phyloP scores from a whole-genome alignment of 169 alveolate species.

The Cryptosporidium bovis region DNA sequence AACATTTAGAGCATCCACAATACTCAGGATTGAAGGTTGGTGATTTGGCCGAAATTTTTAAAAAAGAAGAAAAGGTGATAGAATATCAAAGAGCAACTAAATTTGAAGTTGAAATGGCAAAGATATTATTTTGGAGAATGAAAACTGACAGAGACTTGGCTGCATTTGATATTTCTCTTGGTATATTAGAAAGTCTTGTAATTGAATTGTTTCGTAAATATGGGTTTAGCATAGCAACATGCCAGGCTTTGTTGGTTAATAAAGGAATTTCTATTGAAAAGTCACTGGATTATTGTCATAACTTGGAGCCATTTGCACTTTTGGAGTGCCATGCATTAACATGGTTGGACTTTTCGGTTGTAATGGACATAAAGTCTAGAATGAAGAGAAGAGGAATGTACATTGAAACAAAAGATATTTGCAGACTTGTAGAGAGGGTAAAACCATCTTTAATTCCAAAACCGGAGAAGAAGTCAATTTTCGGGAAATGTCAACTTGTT shows the following conservation, averaged over 20 bases:
- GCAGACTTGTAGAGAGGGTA: slow-evolving; percentile 61
- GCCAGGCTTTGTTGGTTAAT: slow-evolving; percentile 47
- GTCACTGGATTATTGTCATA: slow-evolving; percentile 44
- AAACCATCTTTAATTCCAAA: slow-evolving; percentile 70
- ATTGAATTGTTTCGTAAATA: slow-evolving; percentile 45
- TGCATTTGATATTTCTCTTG: slow-evolving; percentile 35
- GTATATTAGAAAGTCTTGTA: slow-evolving; percentile 30
- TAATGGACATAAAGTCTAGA: slow-evolving; percentile 55
- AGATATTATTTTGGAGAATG: slow-evolving; percentile 67
- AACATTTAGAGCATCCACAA: neutral
- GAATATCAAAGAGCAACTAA: slow-evolving; percentile 40
- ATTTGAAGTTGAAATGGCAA: slow-evolving; percentile 53
- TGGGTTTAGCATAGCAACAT: slow-evolving; percentile 42
- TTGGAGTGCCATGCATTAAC: slow-evolving; percentile 69
- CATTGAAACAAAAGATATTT: slow-evolving; percentile 57
- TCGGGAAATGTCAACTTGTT: slow-evolving; percentile 48
- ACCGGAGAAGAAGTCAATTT: slow-evolving; percentile 59
- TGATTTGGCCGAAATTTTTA: neutral
- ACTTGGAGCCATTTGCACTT: slow-evolving; percentile 65
- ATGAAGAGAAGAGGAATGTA: slow-evolving; percentile 73
- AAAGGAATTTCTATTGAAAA: slow-evolving; percentile 38
- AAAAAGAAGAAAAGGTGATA: neutral
- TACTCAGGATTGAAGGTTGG: neutral
- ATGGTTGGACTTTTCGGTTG: slow-evolving; percentile 66
- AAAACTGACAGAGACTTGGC: slow-evolving; percentile 30